Conservation (phyloP, 2,329 filamentous ascomycete genomes). For the Neocucurbitaria cava region DNA sequence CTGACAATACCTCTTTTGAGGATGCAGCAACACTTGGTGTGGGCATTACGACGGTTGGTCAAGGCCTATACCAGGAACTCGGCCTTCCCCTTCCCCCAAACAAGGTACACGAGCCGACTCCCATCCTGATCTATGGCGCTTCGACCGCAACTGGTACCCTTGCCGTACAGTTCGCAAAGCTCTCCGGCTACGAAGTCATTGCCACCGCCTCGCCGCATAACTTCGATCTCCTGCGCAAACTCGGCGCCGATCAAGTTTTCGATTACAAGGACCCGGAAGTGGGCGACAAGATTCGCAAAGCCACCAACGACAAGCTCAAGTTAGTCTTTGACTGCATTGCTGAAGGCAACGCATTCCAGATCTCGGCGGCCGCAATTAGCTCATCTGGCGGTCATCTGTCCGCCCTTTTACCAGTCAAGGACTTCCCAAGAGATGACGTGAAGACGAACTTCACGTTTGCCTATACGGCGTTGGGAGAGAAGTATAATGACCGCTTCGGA, state of each 20-base stretch:
- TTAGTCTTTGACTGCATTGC: conserved; percentile 59
- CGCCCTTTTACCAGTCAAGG: conserved; percentile 28
- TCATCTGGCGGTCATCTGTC: conserved; percentile 29
- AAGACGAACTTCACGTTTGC: conserved; percentile 52
- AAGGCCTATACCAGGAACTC: conserved; percentile 55
- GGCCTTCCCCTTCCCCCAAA: conserved; percentile 55
- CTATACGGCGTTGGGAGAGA: conserved; percentile 54
- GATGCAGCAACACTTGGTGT: conserved; percentile 62
- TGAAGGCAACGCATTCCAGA: conserved; percentile 22
- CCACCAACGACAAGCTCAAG: conserved; percentile 53
- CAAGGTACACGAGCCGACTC: conserved; percentile 44
- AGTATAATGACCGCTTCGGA: conserved; percentile 40
- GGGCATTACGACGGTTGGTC: conserved; percentile 60
- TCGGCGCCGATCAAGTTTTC: conserved; percentile 59
- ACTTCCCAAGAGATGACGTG: conserved; percentile 53
- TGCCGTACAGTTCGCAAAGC: conserved; percentile 59
- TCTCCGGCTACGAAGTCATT: conserved; percentile 54
- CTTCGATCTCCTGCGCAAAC: conserved; percentile 54
- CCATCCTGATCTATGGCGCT: conserved; percentile 60
- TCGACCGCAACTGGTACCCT: conserved; percentile 60
- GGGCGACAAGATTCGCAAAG: conserved; percentile 55
- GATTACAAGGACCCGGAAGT: conserved; percentile 58
- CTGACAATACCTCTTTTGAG: conserved; percentile 57
- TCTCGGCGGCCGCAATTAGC: conserved; percentile 30
- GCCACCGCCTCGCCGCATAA: conserved; percentile 58